phyloP scores from a whole-genome alignment of 176 grass and related monocot genomes.

The Neostapfia colusana region DNA sequence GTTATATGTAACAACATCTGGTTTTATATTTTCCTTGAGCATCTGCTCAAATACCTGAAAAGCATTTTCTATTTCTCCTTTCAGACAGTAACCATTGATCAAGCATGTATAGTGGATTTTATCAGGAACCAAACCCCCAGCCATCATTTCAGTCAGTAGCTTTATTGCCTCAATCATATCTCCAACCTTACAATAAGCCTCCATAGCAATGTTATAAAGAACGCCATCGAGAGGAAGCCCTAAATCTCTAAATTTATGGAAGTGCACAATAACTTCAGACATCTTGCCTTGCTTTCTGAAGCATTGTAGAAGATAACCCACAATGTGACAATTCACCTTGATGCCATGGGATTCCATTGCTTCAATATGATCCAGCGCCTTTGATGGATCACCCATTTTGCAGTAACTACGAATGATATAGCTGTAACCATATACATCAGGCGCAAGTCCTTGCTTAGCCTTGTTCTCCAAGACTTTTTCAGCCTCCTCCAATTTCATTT shows the following conservation, averaged over 20 bases:
- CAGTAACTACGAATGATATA: conserved; percentile 60
- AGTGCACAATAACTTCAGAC: conserved; percentile 49
- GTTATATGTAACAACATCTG: conserved; percentile 72
- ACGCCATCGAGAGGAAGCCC: conserved; percentile 57
- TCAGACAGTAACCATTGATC: conserved; percentile 69
- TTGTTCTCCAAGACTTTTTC: conserved; percentile 73
- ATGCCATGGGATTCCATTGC: conserved; percentile 60
- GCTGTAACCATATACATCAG: conserved; percentile 61
- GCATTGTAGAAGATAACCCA: conserved; percentile 58
- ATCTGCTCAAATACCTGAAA: conserved; percentile 58
- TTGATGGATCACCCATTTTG: conserved; percentile 50
- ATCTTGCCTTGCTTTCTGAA: conserved; percentile 50
- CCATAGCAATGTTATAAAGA: conserved; percentile 67
- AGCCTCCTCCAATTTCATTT: conserved; percentile 58
- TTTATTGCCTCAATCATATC: conserved; percentile 55
- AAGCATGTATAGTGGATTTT: conserved; percentile 79
- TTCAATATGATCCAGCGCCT: conserved; percentile 57
- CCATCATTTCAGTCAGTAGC: conserved; percentile 71
- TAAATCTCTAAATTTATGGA: conserved; percentile 58
- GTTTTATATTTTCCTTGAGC: conserved; percentile 60
- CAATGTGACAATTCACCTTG: conserved; percentile 48
- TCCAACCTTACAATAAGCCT: conserved; percentile 62
- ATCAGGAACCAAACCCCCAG: conserved; percentile 55
- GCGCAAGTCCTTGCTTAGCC: conserved; percentile 29
- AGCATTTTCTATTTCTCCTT: conserved; percentile 65